Evolutionary conservation across 495 filamentous ascomycete species (phyloP).

Genomic region (Jackrogersella multiformis): DNA sequence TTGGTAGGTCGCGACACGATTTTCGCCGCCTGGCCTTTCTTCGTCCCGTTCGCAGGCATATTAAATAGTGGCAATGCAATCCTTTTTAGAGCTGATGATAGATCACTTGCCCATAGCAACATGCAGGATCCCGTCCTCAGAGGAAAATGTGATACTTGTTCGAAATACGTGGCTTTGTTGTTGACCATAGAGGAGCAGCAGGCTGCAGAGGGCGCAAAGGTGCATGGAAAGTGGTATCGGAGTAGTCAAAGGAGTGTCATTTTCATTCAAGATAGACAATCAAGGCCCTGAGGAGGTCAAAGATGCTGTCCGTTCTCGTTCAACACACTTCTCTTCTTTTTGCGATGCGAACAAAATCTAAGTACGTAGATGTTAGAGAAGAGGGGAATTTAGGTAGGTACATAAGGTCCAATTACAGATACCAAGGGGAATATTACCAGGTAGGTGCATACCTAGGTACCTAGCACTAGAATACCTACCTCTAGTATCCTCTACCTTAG

Average conservation of each 20-base stretch:
- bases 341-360: slow-evolving; percentile 32
- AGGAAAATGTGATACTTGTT: slow-evolving; percentile 39
- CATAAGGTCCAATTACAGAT: not conserved
- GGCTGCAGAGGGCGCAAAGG: slow-evolving; percentile 28
- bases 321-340: slow-evolving; percentile 24
- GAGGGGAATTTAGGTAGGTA: slow-evolving; percentile 1
- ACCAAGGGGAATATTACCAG: no score
- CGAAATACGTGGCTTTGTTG: slow-evolving; percentile 43
- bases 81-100: slow-evolving; percentile 3
- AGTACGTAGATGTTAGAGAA: slow-evolving; percentile 7
- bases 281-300: slow-evolving; percentile 34
- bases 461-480: no score
- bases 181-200: slow-evolving; percentile 3
- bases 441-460: no score
- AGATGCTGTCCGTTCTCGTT: slow-evolving; percentile 47
- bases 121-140: slow-evolving; percentile 18
- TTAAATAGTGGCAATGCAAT: slow-evolving; percentile 21
- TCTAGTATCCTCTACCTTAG: no score
- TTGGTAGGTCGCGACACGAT: slow-evolving; percentile 20
- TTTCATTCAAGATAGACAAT: slow-evolving; percentile 38
- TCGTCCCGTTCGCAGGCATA: slow-evolving; percentile 38
- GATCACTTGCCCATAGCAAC: slow-evolving; percentile 42
- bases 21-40: slow-evolving; percentile 28
- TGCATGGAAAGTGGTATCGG: slow-evolving; percentile 32
- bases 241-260: slow-evolving; percentile 46